These are phyloP conservation scores for Neurospora crassa DNA, from an alignment of 2,329 filamentous ascomycete species.

Conservation along the genomic window DNA sequence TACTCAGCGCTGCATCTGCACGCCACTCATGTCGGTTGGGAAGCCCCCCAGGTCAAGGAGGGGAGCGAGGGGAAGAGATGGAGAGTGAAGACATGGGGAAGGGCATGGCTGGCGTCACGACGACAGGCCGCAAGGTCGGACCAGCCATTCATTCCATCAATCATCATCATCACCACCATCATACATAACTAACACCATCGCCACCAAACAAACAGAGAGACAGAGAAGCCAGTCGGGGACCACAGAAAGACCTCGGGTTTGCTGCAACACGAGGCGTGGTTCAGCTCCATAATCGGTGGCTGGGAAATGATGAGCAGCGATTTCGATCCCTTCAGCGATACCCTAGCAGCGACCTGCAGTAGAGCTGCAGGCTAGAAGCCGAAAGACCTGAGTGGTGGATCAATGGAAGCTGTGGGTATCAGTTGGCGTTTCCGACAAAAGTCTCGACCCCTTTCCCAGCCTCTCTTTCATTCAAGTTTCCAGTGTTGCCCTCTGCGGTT, in stretches of 20 bases:
- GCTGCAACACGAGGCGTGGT: conserved; percentile 6
- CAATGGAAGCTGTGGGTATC: conserved; percentile 7
- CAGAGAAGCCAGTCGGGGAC: neutral
- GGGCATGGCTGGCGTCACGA: neutral
- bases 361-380: conserved; percentile 13
- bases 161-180: neutral
- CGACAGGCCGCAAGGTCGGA: neutral
- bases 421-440: conserved; percentile 14
- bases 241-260: conserved; percentile 8
- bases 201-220: neutral
- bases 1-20: neutral
- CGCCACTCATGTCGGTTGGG: neutral
- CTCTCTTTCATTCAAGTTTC: conserved; percentile 8
- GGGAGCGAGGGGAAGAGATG: neutral
- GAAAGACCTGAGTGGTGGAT: conserved; percentile 9
- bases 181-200: neutral
- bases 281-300: conserved; percentile 10
- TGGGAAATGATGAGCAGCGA: conserved; percentile 4
- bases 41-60: neutral
- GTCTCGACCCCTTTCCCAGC: conserved; percentile 12
- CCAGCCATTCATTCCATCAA: neutral
- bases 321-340: conserved; percentile 4
- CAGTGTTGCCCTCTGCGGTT: neutral
- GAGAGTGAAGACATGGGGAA: neutral
- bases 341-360: conserved; percentile 10